Base-by-base conservation (phyloP, 306 rosid species). In the Coriaria nepalensis region DNA sequence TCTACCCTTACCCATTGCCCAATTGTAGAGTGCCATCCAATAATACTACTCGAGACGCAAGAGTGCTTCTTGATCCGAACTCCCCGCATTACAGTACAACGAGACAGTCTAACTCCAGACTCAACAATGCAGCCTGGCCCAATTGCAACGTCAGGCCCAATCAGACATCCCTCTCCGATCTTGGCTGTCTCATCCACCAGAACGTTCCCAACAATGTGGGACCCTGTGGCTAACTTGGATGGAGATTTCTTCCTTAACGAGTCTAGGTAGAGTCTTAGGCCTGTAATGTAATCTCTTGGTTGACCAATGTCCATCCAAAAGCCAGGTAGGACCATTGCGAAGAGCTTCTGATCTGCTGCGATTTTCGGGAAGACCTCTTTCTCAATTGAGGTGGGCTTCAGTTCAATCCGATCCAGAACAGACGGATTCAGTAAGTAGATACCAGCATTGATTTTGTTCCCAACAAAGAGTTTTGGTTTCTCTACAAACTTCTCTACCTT, bases 301-400 rank as follows among this genome's bases (percentile, higher is more conserved):
- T 92, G 99, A 57, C 99, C 99, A 50, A 92, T 76, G 74, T 92
- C 99, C 99, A 92, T 92, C 99, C 99, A 92, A 55, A 92, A 92
- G 61, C 99, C 99, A 1, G 99, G 96, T 35, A 92, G 81, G 57
- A 86, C 99, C 99, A 92, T 92, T 60, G 96, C 99, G 62, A 12
- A 82, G 15, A 92, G 86, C 75, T 82, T 75, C 35, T 73, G 51
- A 73, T 82, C 99, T 10, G 81, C 76, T 39, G 99, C 94, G 47
- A 92, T 92, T 36, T 73, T 76, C 5, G 99, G 99, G 57, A 92
- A 92, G 38, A 92, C 81, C 68, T 92, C 99, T 63, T 92, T 92
- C 79, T 92, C 99, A n/a, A 92, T 92, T 43, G 99, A 92, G 35
- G 99, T 92, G 37, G 99, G 99, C 74, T 77, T 79, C 74, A 86